These are phyloP conservation scores for Neofusicoccum sp. DNA, from an alignment of 2,329 filamentous ascomycete species.

Conservation along the genomic window DNA sequence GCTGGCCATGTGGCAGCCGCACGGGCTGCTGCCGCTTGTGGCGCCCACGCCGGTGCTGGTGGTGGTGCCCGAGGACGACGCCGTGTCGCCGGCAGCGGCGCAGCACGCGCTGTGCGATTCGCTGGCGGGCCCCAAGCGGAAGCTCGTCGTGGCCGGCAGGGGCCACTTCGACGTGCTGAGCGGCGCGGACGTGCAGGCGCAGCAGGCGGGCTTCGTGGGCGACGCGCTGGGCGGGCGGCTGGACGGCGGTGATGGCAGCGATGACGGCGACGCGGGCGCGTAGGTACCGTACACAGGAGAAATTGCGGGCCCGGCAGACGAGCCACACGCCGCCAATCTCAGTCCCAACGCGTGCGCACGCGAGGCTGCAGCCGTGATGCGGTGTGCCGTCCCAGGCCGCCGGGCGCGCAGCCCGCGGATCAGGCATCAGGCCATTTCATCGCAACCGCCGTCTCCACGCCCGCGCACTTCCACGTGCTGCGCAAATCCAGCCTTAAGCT, in stretches of 20 bases:
- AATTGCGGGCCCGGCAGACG: background rate
- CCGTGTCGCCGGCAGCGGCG: slow-evolving; percentile 23
- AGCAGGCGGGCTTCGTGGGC: background rate
- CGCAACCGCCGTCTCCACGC: background rate
- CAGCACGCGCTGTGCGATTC: slow-evolving; percentile 25
- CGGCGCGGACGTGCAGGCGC: background rate
- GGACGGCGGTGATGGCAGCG: background rate
- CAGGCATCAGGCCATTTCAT: background rate
- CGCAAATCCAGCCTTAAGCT: background rate
- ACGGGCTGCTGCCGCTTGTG: slow-evolving; percentile 12
- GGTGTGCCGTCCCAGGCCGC: background rate
- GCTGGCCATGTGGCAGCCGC: slow-evolving; percentile 18
- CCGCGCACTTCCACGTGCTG: background rate
- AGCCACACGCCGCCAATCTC: background rate
- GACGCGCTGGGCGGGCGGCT: background rate
- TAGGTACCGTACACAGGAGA: background rate
- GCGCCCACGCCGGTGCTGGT: slow-evolving; percentile 30
- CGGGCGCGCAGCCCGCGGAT: no score
- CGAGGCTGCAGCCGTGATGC: background rate
- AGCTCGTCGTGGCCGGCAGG: slow-evolving; percentile 24
- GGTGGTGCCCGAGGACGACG: slow-evolving; percentile 29
- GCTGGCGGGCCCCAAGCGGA: slow-evolving; percentile 25
- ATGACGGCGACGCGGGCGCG: background rate
- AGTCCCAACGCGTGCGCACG: background rate
- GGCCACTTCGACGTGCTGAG: slow-evolving; percentile 29